These are phyloP conservation scores for Lithospermum erythrorhizon DNA, from an alignment of 257 asterid genomes.

Conservation along the genomic window DNA sequence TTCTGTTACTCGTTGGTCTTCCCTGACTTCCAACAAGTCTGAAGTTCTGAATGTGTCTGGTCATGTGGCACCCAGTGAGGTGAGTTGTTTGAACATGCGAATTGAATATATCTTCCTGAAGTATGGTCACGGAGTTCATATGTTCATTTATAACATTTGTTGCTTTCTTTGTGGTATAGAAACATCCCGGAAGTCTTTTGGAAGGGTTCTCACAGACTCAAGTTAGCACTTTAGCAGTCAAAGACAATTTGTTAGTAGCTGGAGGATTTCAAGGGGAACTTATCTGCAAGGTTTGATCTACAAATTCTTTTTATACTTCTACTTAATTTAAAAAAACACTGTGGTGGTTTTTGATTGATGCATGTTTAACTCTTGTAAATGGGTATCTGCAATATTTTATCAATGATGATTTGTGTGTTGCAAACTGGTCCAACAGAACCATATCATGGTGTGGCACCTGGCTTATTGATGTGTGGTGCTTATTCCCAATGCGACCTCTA, in stretches of 20 bases:
- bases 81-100: slow-evolving; percentile 16
- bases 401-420: too few species aligned
- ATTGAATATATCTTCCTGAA: background rate
- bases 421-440: too few species aligned
- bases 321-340: background rate
- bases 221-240: slow-evolving; percentile 71
- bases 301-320: slow-evolving; percentile 6
- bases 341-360: slow-evolving; percentile 4
- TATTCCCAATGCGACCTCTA: too few species aligned
- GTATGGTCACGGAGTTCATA: background rate
- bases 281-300: slow-evolving; percentile 52
- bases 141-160: background rate
- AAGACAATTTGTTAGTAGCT: slow-evolving; percentile 61
- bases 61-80: slow-evolving; percentile 62
- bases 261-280: slow-evolving; percentile 90
- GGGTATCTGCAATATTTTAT: background rate
- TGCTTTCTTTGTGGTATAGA: slow-evolving; percentile 24
- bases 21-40: slow-evolving; percentile 35
- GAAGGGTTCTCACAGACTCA: slow-evolving; percentile 80
- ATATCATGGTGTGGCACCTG: too few species aligned
- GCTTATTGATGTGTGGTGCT: too few species aligned
- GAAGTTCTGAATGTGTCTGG: slow-evolving; percentile 65
- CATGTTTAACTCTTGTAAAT: background rate
- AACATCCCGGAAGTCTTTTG: slow-evolving; percentile 68
- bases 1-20: slow-evolving; percentile 66